Conservation (phyloP, 176 grass and related monocot species). For the Triticum monococcum region DNA sequence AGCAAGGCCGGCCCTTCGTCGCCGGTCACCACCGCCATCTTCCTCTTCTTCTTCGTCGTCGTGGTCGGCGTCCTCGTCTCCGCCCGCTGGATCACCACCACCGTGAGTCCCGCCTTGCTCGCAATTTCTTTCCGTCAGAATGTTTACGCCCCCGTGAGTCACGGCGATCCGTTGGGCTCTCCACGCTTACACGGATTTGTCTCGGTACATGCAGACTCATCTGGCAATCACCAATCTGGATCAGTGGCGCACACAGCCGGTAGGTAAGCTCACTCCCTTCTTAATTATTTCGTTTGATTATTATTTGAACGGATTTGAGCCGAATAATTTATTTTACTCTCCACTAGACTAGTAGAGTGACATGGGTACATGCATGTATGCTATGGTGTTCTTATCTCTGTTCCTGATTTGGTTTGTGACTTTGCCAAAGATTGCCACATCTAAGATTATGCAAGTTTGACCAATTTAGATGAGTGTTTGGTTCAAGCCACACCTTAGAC, state of each 20-base stretch:
- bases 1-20: slow-evolving; percentile 32
- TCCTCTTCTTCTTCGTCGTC: slow-evolving; percentile 59
- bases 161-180: not conserved
- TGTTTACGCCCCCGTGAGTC: not conserved
- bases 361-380: not conserved
- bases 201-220: slow-evolving; percentile 34
- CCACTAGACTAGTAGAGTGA: not conserved
- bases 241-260: slow-evolving; percentile 47
- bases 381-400: too few relatives aligned
- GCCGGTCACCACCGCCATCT: slow-evolving; percentile 45
- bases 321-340: not conserved
- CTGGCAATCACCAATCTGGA: slow-evolving; percentile 45
- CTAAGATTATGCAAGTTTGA: too few relatives aligned
- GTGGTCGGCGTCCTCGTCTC: slow-evolving; percentile 53
- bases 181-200: not conserved
- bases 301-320: too few relatives aligned
- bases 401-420: too few relatives aligned
- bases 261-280: slow-evolving; percentile 50
- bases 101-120: slow-evolving; percentile 23
- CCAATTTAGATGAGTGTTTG: too few relatives aligned
- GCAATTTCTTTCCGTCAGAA: not conserved
- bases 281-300: not conserved
- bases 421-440: too few relatives aligned
- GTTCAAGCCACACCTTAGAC: too few relatives aligned
- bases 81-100: slow-evolving; percentile 55